Conservation (phyloP, 2,329 filamentous ascomycete species). For the Aspergillus fumigatiaffinis region DNA sequence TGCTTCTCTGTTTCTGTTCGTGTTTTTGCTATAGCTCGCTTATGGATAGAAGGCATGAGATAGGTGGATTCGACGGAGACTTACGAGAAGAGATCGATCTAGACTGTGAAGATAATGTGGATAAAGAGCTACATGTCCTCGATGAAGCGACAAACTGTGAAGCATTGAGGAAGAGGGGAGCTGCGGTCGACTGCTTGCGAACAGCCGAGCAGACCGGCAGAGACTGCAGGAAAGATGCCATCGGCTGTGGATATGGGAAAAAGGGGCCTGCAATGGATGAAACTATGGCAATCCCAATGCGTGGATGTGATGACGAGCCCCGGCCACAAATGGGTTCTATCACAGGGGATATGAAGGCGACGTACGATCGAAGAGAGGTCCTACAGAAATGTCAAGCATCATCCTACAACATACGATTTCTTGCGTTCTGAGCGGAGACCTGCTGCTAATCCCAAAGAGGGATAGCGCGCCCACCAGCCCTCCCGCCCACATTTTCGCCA, state of each 20-base stretch:
- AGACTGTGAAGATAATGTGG: conserved; percentile 25
- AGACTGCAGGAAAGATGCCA: conserved; percentile 30
- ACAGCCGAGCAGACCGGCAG: conserved; percentile 29
- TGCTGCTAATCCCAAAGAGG: conserved; percentile 22
- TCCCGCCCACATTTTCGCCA: conserved; percentile 31
- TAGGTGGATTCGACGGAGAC: conserved; percentile 14
- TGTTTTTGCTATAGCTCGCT: neutral
- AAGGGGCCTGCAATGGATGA: conserved; percentile 4
- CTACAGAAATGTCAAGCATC: conserved; percentile 5
- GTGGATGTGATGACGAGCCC: neutral
- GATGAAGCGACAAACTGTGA: conserved; percentile 25
- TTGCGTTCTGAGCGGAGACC: conserved; percentile 22
- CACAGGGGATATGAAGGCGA: neutral
- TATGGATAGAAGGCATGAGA: conserved; percentile 2
- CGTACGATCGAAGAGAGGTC: conserved; percentile 3
- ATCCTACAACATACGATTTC: conserved; percentile 17
- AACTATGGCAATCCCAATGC: conserved; percentile 7
- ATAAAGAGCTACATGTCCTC: conserved; percentile 28
- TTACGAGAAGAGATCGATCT: conserved; percentile 28
- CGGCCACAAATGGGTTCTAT: neutral
- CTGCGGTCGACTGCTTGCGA: conserved; percentile 31
- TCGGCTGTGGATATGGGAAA: conserved; percentile 10
- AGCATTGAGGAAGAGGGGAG: conserved; percentile 25
- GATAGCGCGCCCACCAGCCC: conserved; percentile 30
- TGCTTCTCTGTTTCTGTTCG: neutral